Base-by-base conservation (phyloP, 2,329 filamentous ascomycete species). In the Nothomitra cinnamomea region DNA sequence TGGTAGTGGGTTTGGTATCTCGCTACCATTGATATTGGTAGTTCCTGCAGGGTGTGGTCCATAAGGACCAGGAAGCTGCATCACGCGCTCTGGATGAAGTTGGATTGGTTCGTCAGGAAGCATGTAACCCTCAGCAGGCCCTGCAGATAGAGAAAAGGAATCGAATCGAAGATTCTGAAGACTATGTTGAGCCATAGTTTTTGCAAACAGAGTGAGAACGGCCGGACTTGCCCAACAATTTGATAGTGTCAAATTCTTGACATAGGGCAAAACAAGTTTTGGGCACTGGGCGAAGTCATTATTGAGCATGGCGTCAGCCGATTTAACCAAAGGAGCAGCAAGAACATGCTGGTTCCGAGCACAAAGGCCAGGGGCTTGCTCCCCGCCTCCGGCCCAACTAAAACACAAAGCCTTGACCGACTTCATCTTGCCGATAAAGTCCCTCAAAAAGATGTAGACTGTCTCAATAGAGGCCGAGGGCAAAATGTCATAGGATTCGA, bases 191-290 rank as follows among this genome's bases (percentile, higher is more conserved):
- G 71, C 69, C 63, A 80, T 75, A 3, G 64, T 62, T 1, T 67
- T 66, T 55, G 80, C 66, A 52, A 80, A 70, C 10, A 85, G 69
- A 1, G 79, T 21, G 7, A 43, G 41, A n/a, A n/a, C 69, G 41
- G 74, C 68, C 0, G 82, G 81, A 2, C 75, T 74, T 12, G 79
- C 68, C 80, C 82, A 86, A 65, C 82, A 85, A 59, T 86, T 86
- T 58, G 77, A 77, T 7, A 86, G 67, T 0, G 75, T 80, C 1
- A 87, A 64, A 51, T 78, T 69, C 56, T 77, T 69, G 22, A 85
- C 63, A 59, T 76, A 64, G 41, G 41, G 41, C 41, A 2, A 54
- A 50, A 57, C 15, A 57, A 35, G 45, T 54, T 55, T 17, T 59
- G 56, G 17, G 7, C 19, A 50, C 15, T 3, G 19, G 7, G 7